A percentile compares a stretch with the other conserved stretches of the same genome.
Conservation (phyloP, 805 yeast genomes). For the Myxozyma udenii region DNA sequence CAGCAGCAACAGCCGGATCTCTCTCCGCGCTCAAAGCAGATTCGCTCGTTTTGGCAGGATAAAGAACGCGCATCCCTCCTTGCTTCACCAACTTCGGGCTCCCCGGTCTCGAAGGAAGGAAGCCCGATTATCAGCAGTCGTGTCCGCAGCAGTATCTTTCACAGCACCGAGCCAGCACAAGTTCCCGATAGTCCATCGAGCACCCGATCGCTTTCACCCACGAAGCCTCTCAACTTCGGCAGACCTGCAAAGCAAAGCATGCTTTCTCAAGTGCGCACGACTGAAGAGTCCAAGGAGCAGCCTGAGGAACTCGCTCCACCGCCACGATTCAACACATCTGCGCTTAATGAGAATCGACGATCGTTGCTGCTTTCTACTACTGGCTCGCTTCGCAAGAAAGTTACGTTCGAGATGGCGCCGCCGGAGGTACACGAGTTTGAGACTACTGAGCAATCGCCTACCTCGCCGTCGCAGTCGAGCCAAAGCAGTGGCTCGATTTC, state of each 20-base stretch:
- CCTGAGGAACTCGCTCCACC: background rate
- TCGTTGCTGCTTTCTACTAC: slow-evolving; percentile 20
- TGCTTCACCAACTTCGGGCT: background rate
- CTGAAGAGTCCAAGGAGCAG: background rate
- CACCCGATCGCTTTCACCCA: slow-evolving; percentile 7
- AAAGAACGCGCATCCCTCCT: slow-evolving; percentile 16
- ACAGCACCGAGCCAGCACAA: background rate
- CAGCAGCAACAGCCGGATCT: background rate
- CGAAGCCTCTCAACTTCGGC: slow-evolving; percentile 2
- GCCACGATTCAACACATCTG: background rate
- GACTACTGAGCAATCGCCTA: slow-evolving; percentile 5
- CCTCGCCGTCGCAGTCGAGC: background rate
- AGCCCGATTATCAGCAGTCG: slow-evolving; percentile 7
- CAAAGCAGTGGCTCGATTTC: background rate
- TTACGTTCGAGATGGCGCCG: slow-evolving; percentile 29
- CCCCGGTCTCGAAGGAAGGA: slow-evolving; percentile 1
- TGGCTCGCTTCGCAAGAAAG: slow-evolving; percentile 25
- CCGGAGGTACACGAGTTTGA: slow-evolving; percentile 28
- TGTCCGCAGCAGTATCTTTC: slow-evolving; percentile 18
- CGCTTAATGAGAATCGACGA: slow-evolving; percentile 9
- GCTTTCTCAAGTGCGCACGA: background rate
- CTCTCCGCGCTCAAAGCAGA: slow-evolving; percentile 11
- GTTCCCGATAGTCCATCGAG: background rate
- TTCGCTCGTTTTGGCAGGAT: slow-evolving; percentile 25
- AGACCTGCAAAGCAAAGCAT: background rate